phyloP scores from a whole-genome alignment of 2,329 filamentous ascomycete species.

The Neonectria faginata region DNA sequence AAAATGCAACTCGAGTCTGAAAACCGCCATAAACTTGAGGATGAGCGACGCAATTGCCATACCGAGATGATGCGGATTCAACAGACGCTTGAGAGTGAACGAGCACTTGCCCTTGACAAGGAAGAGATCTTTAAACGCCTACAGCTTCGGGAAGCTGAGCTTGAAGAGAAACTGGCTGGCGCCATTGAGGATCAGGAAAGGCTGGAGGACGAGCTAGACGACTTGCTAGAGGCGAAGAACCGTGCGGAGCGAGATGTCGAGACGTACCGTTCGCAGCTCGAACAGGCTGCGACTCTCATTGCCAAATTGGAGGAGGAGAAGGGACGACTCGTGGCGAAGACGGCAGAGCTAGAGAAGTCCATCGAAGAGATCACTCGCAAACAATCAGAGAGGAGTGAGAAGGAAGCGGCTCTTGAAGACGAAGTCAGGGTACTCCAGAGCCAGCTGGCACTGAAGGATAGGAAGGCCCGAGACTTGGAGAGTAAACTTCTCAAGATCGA shows the following conservation, averaged over 20 bases:
- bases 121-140: constrained; percentile 99
- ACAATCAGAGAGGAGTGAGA: constrained; percentile 78
- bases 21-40: constrained; percentile 84
- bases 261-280: constrained; percentile 81
- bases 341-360: constrained; percentile 76
- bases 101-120: constrained; percentile 95
- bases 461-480: constrained; percentile 90
- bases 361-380: constrained; percentile 77
- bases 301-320: constrained; percentile 89
- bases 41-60: constrained; percentile 89
- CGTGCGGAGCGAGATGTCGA: constrained; percentile 87
- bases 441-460: constrained; percentile 87
- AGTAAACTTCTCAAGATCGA: constrained; percentile 84
- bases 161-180: constrained; percentile 91
- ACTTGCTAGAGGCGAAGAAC: constrained; percentile 88
- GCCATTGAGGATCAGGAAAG: constrained; percentile 95
- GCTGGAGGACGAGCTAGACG: constrained; percentile 92
- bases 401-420: constrained; percentile 81
- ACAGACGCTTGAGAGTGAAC: constrained; percentile 93
- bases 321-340: constrained; percentile 74
- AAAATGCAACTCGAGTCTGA: constrained; percentile 83
- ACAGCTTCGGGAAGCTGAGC: constrained; percentile 88
- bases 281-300: constrained; percentile 92
- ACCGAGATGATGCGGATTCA: constrained; percentile 90
- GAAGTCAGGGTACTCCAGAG: constrained; percentile 94